These are phyloP conservation scores for Peronospora farinosa DNA, from an alignment of 352 stramenopile species.

Conservation along the genomic window DNA sequence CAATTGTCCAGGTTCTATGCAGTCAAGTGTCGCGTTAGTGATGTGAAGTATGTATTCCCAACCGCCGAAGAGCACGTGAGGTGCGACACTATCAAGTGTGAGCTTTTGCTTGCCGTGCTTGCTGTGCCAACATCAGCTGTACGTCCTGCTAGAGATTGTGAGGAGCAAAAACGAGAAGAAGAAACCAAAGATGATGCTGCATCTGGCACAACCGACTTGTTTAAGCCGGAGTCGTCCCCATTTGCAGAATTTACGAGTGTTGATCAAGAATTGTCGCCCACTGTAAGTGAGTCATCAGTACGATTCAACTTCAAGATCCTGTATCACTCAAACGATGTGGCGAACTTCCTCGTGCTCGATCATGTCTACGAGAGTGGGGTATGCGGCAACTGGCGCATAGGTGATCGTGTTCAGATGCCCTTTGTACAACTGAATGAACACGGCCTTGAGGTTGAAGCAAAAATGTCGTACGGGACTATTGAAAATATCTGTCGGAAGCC, in stretches of 20 bases:
- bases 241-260: conserved; percentile 72
- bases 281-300: conserved; percentile 30
- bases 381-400: conserved; percentile 56
- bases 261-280: conserved; percentile 43
- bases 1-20: conserved; percentile 54
- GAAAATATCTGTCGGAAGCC: conserved; percentile 34
- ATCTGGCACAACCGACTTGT: conserved; percentile 18
- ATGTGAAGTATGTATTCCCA: conserved; percentile 76
- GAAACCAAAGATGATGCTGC: conserved; percentile 18
- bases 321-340: conserved; percentile 73
- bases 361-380: conserved; percentile 76
- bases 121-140: conserved; percentile 43
- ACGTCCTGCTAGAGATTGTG: conserved; percentile 3
- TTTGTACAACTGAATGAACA: conserved; percentile 60
- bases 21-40: conserved; percentile 67
- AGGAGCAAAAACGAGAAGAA: conserved; percentile 42
- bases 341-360: conserved; percentile 83
- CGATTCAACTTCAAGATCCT: conserved; percentile 59
- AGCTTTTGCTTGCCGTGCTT: conserved; percentile 61
- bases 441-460: conserved; percentile 48
- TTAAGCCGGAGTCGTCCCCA: conserved; percentile 34
- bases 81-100: conserved; percentile 61
- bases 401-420: conserved; percentile 69
- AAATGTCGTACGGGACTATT: conserved; percentile 63
- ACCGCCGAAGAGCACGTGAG: conserved; percentile 46